Evolutionary conservation across 495 filamentous ascomycete genomes (phyloP).

Genomic region (Melanomma pulvis-pyrius): DNA sequence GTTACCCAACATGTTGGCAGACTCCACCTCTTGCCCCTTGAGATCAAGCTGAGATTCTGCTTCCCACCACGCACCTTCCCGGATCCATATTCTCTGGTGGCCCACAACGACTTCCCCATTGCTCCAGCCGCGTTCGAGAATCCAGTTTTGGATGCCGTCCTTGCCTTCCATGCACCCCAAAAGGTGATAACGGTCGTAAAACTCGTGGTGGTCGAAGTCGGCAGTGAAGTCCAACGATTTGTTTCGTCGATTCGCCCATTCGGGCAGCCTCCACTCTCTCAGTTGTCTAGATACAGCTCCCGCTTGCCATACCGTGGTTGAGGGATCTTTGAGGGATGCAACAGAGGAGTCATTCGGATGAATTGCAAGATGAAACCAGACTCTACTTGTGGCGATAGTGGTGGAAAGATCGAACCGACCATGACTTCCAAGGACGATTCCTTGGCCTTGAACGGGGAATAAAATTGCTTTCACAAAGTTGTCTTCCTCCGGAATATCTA

Average conservation of each 20-base stretch:
- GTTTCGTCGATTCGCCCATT: constrained; percentile 93
- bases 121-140: constrained; percentile 94
- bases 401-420: constrained; percentile 75
- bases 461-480: constrained; percentile 83
- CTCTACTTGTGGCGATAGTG: constrained; percentile 75
- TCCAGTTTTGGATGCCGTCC: constrained; percentile 94
- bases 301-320: constrained; percentile 82
- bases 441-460: constrained; percentile 74
- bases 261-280: constrained; percentile 86
- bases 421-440: constrained; percentile 69
- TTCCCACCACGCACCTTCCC: constrained; percentile 95
- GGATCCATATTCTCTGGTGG: constrained; percentile 89
- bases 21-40: constrained; percentile 58
- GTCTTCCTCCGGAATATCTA: constrained; percentile 67
- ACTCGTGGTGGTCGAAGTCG: constrained; percentile 94
- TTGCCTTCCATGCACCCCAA: constrained; percentile 87
- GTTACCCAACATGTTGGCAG: constrained; percentile 54
- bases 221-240: constrained; percentile 95
- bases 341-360: constrained; percentile 89
- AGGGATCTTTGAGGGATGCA: constrained; percentile 63
- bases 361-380: constrained; percentile 93
- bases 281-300: constrained; percentile 89
- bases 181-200: constrained; percentile 74
- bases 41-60: constrained; percentile 95
- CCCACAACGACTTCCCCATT: constrained; percentile 95